These are phyloP conservation scores for Rhododendron ovatum DNA, from an alignment of 148 eudicot genomes.

Conservation along the genomic window DNA sequence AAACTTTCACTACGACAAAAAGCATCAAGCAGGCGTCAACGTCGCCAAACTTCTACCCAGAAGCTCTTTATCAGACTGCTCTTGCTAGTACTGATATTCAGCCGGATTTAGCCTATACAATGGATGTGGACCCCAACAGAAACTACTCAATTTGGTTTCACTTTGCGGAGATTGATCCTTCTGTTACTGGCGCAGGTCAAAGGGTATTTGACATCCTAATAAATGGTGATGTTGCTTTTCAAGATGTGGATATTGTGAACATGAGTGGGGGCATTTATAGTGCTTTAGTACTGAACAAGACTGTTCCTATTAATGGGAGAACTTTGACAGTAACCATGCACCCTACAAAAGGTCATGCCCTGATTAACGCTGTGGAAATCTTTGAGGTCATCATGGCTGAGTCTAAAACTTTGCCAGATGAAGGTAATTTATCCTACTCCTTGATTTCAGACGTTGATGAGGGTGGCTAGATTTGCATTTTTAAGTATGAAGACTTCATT, in stretches of 20 bases:
- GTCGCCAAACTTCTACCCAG: constrained; percentile 82
- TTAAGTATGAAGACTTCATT: neutral
- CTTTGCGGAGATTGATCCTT: constrained; percentile 92
- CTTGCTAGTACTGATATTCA: constrained; percentile 61
- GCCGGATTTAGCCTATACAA: constrained; percentile 56
- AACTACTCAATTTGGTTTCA: constrained; percentile 96
- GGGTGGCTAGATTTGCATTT: neutral
- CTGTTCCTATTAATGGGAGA: constrained; percentile 75
- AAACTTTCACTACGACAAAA: constrained; percentile 37
- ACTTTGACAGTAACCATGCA: constrained; percentile 60
- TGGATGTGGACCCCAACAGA: constrained; percentile 87
- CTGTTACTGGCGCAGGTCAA: constrained; percentile 58
- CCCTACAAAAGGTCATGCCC: constrained; percentile 62
- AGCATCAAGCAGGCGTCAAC: constrained; percentile 48
- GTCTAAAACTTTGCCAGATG: constrained; percentile 65
- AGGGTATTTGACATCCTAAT: constrained; percentile 80
- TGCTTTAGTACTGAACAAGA: constrained; percentile 80
- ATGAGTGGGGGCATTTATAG: constrained; percentile 66
- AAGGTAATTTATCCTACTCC: constrained; percentile 47
- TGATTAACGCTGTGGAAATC: constrained; percentile 79
- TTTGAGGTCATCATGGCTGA: constrained; percentile 68
- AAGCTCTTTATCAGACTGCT: constrained; percentile 76
- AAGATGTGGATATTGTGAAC: constrained; percentile 62
- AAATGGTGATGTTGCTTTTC: constrained; percentile 66
- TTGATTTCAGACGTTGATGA: neutral